Evolutionary conservation across 2,329 filamentous ascomycete species (phyloP).

Genomic region (Phialophora chinensis): DNA sequence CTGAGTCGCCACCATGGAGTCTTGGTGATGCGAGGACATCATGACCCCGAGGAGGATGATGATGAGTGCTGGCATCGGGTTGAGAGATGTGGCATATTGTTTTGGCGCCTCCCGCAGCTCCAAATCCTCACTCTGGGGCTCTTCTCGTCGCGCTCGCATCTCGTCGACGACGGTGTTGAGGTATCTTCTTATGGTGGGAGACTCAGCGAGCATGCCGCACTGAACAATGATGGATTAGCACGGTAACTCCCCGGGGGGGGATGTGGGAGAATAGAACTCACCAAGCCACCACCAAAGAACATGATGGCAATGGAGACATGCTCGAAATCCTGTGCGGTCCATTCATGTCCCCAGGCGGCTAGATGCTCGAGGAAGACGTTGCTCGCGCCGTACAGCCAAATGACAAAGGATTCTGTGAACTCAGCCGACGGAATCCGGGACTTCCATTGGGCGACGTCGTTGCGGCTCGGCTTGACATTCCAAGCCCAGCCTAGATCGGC

Average conservation of each 20-base stretch:
- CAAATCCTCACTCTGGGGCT: constrained; percentile 42
- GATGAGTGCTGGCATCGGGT: constrained; percentile 84
- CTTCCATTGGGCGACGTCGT: constrained; percentile 67
- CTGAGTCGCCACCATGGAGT: constrained; percentile 84
- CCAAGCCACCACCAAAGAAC: constrained; percentile 89
- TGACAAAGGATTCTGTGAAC: constrained; percentile 86
- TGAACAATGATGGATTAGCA: constrained; percentile 42
- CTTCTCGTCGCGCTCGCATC: constrained; percentile 45
- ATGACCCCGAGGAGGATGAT: constrained; percentile 88
- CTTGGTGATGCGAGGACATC: constrained; percentile 93
- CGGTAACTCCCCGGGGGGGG: not conserved
- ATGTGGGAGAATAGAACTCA: constrained; percentile 49
- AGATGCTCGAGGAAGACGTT: constrained; percentile 95
- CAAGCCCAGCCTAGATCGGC: constrained; percentile 92
- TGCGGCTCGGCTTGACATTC: constrained; percentile 75
- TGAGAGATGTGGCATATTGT: constrained; percentile 77
- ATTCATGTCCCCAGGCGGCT: constrained; percentile 70
- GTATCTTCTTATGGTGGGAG: constrained; percentile 66
- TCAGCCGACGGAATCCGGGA: constrained; percentile 73
- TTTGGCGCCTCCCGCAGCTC: constrained; percentile 64
- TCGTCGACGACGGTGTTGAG: constrained; percentile 57
- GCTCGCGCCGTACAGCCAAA: constrained; percentile 85
- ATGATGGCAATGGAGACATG: constrained; percentile 91
- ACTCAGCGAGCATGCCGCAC: constrained; percentile 87
- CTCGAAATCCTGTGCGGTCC: constrained; percentile 82